These are phyloP conservation scores for Phytopythium litorale DNA, from an alignment of 352 stramenopile species.

Conservation along the genomic window DNA sequence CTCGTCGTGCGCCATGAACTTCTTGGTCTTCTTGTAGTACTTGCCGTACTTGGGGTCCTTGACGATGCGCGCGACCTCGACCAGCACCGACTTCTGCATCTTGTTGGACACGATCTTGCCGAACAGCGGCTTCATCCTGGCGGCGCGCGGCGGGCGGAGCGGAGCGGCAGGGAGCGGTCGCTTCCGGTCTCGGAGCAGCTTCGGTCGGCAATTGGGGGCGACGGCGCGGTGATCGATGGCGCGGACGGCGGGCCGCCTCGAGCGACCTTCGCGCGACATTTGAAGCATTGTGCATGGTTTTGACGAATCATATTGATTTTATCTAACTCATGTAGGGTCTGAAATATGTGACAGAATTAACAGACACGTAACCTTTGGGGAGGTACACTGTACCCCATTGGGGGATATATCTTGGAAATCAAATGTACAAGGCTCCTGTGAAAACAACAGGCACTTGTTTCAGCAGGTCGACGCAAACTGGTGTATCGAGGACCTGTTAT, in stretches of 20 bases:
- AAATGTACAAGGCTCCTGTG: too few species aligned
- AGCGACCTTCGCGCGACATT: conserved; percentile 19
- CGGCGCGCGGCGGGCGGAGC: not conserved
- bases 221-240: not conserved
- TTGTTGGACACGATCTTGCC: conserved; percentile 95
- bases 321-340: too few species aligned
- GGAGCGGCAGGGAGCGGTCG: not conserved
- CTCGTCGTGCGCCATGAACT: conserved; percentile 98
- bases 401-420: too few species aligned
- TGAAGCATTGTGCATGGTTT: too few species aligned
- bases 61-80: conserved; percentile 92
- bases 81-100: conserved; percentile 96
- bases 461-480: too few species aligned
- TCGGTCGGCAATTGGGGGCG: conserved; percentile 21
- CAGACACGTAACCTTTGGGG: too few species aligned
- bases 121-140: conserved; percentile 88
- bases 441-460: too few species aligned
- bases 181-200: conserved; percentile 2
- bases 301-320: too few species aligned
- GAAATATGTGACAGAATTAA: too few species aligned
- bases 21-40: conserved; percentile 95
- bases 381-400: too few species aligned
- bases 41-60: conserved; percentile 95
- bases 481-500: too few species aligned
- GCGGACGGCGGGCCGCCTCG: conserved; percentile 9